These are phyloP conservation scores for Silybum marianum DNA, from an alignment of 129 eudicot genomes.

Conservation along the genomic window DNA sequence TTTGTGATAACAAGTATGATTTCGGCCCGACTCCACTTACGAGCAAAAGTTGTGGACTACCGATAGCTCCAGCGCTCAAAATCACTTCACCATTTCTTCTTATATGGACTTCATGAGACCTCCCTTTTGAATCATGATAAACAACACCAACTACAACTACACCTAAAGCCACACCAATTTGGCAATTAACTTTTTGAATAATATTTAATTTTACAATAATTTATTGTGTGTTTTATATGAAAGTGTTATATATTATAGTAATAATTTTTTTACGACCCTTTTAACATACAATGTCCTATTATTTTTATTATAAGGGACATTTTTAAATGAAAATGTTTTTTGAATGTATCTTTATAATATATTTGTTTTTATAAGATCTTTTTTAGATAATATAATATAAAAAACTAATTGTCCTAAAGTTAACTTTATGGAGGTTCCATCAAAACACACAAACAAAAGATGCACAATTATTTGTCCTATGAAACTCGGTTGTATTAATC, in stretches of 20 bases:
- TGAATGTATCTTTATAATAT: not conserved
- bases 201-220: too few species aligned
- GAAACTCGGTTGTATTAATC: too few species aligned
- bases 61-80: too few species aligned
- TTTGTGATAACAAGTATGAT: too few species aligned
- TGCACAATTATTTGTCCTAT: not conserved
- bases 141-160: constrained; percentile 32
- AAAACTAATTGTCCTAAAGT: not conserved
- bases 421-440: too few species aligned
- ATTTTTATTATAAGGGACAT: too few species aligned
- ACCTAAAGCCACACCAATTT: not conserved
- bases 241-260: not conserved
- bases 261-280: not conserved
- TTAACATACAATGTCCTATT: not conserved
- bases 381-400: too few species aligned
- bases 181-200: not conserved
- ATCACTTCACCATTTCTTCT: too few species aligned
- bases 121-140: constrained; percentile 27
- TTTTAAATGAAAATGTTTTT: too few species aligned
- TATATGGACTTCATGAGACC: constrained; percentile 14
- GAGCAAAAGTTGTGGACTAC: too few species aligned
- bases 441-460: not conserved
- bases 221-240: not conserved
- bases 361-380: not conserved
- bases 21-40: too few species aligned